A percentile compares a stretch with the other conserved stretches of the same genome.
Conservation (phyloP, 306 rosid species). For the Urtica urens region DNA sequence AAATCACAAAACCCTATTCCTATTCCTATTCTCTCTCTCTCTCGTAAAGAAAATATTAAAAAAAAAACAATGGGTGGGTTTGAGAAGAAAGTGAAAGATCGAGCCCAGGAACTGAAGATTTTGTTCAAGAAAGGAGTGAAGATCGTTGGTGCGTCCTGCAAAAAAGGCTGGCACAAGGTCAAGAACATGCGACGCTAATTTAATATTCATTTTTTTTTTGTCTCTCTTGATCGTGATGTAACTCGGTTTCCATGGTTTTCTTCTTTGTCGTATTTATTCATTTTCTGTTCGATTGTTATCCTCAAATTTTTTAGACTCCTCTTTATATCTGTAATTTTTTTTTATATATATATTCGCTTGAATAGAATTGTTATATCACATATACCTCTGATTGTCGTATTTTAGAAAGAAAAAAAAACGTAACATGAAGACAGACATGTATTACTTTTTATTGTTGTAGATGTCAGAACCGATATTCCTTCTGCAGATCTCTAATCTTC, state of each 20-base stretch:
- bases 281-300: too few relatives aligned
- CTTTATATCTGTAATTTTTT: too few relatives aligned
- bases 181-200: slow-evolving; percentile 39
- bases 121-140: slow-evolving; percentile 47
- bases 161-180: slow-evolving; percentile 68
- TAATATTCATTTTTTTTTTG: neutral
- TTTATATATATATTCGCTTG: too few relatives aligned
- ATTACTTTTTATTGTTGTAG: too few relatives aligned
- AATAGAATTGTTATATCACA: too few relatives aligned
- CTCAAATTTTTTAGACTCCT: too few relatives aligned
- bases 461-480: too few relatives aligned
- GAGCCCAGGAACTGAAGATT: slow-evolving; percentile 39
- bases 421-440: too few relatives aligned
- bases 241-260: neutral
- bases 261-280: neutral
- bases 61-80: slow-evolving; percentile 37
- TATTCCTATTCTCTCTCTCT: neutral
- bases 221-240: neutral
- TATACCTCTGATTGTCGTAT: too few relatives aligned
- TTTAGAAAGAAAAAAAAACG: too few relatives aligned
- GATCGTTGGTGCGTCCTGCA: slow-evolving; percentile 61
- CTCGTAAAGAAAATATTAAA: neutral
- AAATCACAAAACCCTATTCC: neutral
- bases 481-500: too few relatives aligned
- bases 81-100: slow-evolving; percentile 42